These are phyloP conservation scores for Neocucurbitaria cava DNA, from an alignment of 2,329 filamentous ascomycete genomes.

Conservation along the genomic window DNA sequence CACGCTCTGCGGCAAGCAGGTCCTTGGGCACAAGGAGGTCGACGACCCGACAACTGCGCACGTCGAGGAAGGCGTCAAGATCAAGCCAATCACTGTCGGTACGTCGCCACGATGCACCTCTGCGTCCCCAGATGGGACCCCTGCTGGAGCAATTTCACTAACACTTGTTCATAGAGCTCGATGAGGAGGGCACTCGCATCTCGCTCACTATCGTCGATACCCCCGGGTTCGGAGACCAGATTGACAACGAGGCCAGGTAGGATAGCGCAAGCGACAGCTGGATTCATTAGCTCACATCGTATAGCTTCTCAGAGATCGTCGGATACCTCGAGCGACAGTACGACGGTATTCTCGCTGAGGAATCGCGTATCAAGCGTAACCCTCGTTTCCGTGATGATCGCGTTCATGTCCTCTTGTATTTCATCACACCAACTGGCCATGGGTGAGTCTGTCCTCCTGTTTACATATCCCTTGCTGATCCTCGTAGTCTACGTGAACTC, in stretches of 20 bases:
- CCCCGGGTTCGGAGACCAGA: conserved; percentile 96
- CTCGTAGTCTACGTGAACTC: conserved; percentile 85
- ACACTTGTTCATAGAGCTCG: conserved; percentile 67
- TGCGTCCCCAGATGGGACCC: background rate
- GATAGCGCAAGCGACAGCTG: conserved; percentile 8
- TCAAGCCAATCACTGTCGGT: conserved; percentile 98
- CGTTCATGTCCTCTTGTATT: conserved; percentile 97
- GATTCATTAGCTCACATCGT: conserved; percentile 20
- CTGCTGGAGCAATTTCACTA: background rate
- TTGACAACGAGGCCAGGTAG: conserved; percentile 98
- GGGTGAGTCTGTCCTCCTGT: conserved; percentile 64
- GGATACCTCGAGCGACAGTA: conserved; percentile 99
- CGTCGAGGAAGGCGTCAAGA: conserved; percentile 95
- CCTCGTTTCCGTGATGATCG: conserved; percentile 99
- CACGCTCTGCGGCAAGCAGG: conserved; percentile 94
- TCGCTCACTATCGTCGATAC: conserved; percentile 98
- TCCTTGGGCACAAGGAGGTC: conserved; percentile 88
- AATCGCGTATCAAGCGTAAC: conserved; percentile 99
- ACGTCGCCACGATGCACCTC: conserved; percentile 46
- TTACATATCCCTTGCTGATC: conserved; percentile 21
- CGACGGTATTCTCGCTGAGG: conserved; percentile 98
- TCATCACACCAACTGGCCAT: conserved; percentile 97
- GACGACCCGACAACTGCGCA: conserved; percentile 90
- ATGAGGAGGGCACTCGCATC: conserved; percentile 98
- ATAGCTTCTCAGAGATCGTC: conserved; percentile 94